phyloP scores from a whole-genome alignment of 345 rosid species.

The Carallia pectinifolia region DNA sequence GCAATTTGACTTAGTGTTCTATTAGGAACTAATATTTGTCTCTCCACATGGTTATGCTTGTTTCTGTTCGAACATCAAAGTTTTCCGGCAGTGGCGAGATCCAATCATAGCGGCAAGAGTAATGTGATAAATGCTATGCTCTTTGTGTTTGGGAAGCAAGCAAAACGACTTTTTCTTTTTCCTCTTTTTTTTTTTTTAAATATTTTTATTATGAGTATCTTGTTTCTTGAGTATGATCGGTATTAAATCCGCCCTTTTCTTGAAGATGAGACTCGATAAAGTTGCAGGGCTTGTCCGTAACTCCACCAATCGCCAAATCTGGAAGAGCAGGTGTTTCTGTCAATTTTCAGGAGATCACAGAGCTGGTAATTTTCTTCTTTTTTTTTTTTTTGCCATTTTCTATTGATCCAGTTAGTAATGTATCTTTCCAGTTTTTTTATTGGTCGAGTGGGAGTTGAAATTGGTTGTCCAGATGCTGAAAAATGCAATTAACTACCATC shows the following conservation, averaged over 20 bases:
- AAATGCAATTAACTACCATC: too few relatives aligned
- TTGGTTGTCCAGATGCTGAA: too few relatives aligned
- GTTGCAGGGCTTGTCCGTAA: conserved; percentile 97
- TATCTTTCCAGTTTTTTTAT: too few relatives aligned
- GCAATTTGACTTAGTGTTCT: too few relatives aligned
- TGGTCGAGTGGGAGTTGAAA: too few relatives aligned
- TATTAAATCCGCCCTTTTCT: neutral
- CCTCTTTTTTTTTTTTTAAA: neutral
- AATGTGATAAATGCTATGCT: conserved; percentile 98
- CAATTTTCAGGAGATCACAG: conserved; percentile 91
- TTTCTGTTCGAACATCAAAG: conserved; percentile 43
- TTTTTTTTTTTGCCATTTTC: too few relatives aligned
- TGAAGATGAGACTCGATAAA: conserved; percentile 93
- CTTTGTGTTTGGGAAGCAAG: conserved; percentile 48
- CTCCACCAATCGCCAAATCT: conserved; percentile 52
- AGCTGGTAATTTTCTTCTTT: conserved; percentile 44
- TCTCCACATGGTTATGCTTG: neutral
- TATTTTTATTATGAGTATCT: neutral
- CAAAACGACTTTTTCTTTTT: conserved; percentile 69
- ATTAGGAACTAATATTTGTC: neutral
- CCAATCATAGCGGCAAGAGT: conserved; percentile 20
- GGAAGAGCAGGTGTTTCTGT: conserved; percentile 81
- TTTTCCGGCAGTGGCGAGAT: conserved; percentile 99
- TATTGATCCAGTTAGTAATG: too few relatives aligned
- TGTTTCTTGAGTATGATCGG: neutral